Base-by-base conservation (phyloP, 331 rosid genomes). In the Stylosanthes scabra region DNA sequence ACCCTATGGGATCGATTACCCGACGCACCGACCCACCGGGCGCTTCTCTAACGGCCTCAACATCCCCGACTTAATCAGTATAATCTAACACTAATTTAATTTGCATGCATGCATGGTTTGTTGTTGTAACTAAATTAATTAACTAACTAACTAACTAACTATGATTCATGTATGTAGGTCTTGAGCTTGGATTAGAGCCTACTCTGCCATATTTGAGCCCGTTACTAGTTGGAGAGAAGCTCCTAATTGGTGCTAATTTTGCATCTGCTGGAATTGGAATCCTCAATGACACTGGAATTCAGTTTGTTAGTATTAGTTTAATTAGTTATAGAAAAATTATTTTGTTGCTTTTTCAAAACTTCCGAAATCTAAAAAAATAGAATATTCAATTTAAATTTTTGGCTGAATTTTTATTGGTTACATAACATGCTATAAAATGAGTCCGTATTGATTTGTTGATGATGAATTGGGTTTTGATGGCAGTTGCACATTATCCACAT, bases 241-340 rank as follows among this genome's bases (percentile, higher is more conserved):
- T 93, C 8, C 89, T 93, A 10, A 82, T 83, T 41, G 98, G 98
- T 52, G 98, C 98, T 14, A 93, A 93, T 81, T 90, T 93, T 73
- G 98, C 98, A 40, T 93, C 98, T 2, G 98, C 98, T 56, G 98
- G 98, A 11, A 88, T 93, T 59, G 98, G 98, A 49, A 88, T 93
- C 51, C 96, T 93, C 70, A 93, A 93, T 51, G 98, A 93, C 82
- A 93, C 97, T 0, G 98, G 98, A 66, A 7, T 93, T 76, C 98
- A 93, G 74, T 93, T 93, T 83, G 98, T 93, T 72, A 78, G 98
- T 47, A 31, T 31, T 31, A 31, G 37, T 31, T 20, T 20, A 20
- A 20, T 20, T 20, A 20, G 25, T 20, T 20, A 20, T 0, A 20
- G 25, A 20, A 20, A 20, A 20, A 20, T 20, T 20, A 20, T 20